Conservation (phyloP, 108 stramenopile genomes). For the Seminavis robusta region DNA sequence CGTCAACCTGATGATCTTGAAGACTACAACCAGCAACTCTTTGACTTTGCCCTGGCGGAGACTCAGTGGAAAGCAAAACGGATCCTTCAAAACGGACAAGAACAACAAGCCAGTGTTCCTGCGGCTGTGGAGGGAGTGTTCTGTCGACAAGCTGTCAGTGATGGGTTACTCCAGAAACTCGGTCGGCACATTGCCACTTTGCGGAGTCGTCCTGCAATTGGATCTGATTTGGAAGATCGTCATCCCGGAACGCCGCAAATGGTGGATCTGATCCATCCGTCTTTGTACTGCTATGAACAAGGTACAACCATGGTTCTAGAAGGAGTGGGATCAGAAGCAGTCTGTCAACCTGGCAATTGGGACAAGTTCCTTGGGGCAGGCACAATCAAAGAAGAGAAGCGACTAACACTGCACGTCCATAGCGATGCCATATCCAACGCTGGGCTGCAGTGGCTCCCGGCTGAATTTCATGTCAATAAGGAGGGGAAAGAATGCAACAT, state of each 20-base stretch:
- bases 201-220: conserved; percentile 3
- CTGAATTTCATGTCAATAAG: background rate
- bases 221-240: background rate
- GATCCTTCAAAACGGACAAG: no score
- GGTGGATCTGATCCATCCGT: conserved; percentile 6
- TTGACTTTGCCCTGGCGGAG: background rate
- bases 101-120: background rate
- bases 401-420: background rate
- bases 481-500: background rate
- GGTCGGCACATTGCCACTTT: background rate
- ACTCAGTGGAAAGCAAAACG: background rate
- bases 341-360: background rate
- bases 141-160: background rate
- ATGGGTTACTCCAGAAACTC: background rate
- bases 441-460: conserved; percentile 4
- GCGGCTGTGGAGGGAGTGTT: conserved; percentile 3
- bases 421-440: background rate
- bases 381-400: background rate
- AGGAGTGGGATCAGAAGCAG: background rate
- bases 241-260: conserved; percentile 9
- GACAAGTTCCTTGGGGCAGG: background rate
- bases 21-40: background rate
- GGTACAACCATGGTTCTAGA: background rate
- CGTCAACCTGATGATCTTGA: background rate
- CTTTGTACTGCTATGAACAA: conserved; percentile 1